Conservation (phyloP, 2,329 filamentous ascomycete genomes). For the Botrytis deweyae region DNA sequence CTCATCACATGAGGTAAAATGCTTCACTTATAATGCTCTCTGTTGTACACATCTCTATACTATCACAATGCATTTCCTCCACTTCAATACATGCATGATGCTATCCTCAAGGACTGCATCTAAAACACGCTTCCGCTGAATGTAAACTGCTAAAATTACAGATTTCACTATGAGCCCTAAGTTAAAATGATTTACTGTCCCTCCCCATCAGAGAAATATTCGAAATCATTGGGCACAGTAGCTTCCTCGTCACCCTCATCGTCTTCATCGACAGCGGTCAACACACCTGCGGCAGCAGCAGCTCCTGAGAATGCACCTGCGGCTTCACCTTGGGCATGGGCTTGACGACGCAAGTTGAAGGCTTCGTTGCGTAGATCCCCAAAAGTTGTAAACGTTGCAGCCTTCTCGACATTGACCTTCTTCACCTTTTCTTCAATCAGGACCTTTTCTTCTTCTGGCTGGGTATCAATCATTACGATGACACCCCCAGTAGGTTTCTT, state of each 20-base stretch:
- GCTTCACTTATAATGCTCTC: slow-evolving; percentile 9
- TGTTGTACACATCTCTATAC: slow-evolving; percentile 20
- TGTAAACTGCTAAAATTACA: slow-evolving; percentile 20
- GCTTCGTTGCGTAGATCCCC: slow-evolving; percentile 37
- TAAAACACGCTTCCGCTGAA: slow-evolving; percentile 13
- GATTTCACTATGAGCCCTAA: neutral
- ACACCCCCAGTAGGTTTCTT: slow-evolving; percentile 94
- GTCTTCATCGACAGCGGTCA: slow-evolving; percentile 87
- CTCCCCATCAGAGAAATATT: slow-evolving; percentile 62
- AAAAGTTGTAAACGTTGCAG: slow-evolving; percentile 45
- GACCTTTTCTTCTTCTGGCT: slow-evolving; percentile 73
- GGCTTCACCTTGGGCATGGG: slow-evolving; percentile 38
- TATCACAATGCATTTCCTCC: slow-evolving; percentile 8
- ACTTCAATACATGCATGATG: slow-evolving; percentile 10
- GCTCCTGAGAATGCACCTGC: slow-evolving; percentile 48
- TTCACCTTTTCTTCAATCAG: slow-evolving; percentile 91
- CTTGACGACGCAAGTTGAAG: slow-evolving; percentile 44
- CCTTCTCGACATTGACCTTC: slow-evolving; percentile 67
- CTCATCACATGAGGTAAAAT: neutral
- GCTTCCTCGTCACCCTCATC: slow-evolving; percentile 73
- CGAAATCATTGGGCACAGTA: slow-evolving; percentile 67
- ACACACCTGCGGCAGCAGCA: slow-evolving; percentile 72
- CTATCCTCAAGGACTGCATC: neutral
- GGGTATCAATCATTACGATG: slow-evolving; percentile 82
- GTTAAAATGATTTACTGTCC: slow-evolving; percentile 28